These are phyloP conservation scores for Cryoendolithus antarcticus DNA, from an alignment of 2,329 filamentous ascomycete genomes.

Conservation along the genomic window DNA sequence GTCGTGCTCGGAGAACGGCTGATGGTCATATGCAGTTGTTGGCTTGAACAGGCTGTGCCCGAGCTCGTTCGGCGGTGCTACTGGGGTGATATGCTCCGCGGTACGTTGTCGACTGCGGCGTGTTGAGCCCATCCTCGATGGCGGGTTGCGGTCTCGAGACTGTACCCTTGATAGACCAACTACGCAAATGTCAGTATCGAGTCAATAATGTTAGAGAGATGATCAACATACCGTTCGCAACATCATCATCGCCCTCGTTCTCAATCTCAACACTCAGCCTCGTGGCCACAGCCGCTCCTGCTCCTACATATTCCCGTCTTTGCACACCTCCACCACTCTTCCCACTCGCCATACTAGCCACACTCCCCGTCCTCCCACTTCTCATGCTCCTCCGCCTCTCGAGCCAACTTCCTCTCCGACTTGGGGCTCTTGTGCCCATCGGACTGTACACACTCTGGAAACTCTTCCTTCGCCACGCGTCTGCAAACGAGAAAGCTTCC, in stretches of 20 bases:
- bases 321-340: not conserved
- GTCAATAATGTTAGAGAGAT: not conserved
- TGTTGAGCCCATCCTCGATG: not conserved
- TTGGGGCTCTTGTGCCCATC: constrained; percentile 36
- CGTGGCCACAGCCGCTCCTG: constrained; percentile 12
- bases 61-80: constrained; percentile 12
- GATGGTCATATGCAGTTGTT: constrained; percentile 19
- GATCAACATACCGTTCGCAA: constrained; percentile 30
- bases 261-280: constrained; percentile 25
- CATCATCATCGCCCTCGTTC: constrained; percentile 34
- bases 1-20: constrained; percentile 33
- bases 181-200: constrained; percentile 7
- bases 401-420: constrained; percentile 21
- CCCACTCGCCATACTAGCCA: constrained; percentile 4
- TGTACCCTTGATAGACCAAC: constrained; percentile 23
- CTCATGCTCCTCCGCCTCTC: constrained; percentile 7
- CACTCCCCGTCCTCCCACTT: constrained; percentile 3
- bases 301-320: too few species aligned
- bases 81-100: constrained; percentile 11
- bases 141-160: constrained; percentile 10
- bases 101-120: constrained; percentile 9
- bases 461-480: constrained; percentile 35
- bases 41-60: constrained; percentile 6
- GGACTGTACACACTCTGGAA: constrained; percentile 34
- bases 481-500: constrained; percentile 35